Evolutionary conservation across 2,329 filamentous ascomycete genomes (phyloP), one percentile per base, ranked within the genome.

Genomic region (Verticillium isaacii): DNA sequence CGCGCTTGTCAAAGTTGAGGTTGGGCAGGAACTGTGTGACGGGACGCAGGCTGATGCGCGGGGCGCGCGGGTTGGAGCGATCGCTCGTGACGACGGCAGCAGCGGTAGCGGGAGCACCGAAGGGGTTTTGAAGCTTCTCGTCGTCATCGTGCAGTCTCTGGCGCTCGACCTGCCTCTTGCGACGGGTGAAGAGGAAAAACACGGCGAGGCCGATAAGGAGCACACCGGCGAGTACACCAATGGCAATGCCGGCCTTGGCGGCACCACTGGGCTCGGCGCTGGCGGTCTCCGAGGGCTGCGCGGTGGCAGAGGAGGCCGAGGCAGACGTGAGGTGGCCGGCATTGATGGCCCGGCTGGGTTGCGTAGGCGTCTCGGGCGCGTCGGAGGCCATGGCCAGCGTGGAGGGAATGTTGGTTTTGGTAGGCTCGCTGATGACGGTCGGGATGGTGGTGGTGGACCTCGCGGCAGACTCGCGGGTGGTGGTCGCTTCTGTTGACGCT

Each of bases 11-110:
- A 8, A 78, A 69, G 60, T 74, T 75, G 60, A 91, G 83, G 70
- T 85, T 87, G 5, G 92, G 90, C 45, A 91, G 82, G 76, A 97
- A 93, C 69, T 95, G 88, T 50, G 92, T 94, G 57, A 95, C 85
- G 2, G 93, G 93, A 58, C 92, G 89, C 60, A 97, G 82, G 71
- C 92, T 96, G 64, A 97, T 83, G 65, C 89, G 89, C n/a, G 93
- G 92, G 55, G 93, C 88, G 81, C 79, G 65, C 73, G 77, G 65
- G 32, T 45, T 45, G 58, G 41, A 54, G 9, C 58, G 58, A 5
- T 59, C 55, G 39, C 29, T 32, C 6, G 45, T 14, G 29, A n/a
- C 23, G 7, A 32, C 65, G 64, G 17, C 64, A 61, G 57, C 23
- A 25, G 57, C 54, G 60, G 78, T 66, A 34, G 68, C 68, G 58